These are phyloP conservation scores for Candida montana DNA, from an alignment of 805 yeast species.

Conservation along the genomic window DNA sequence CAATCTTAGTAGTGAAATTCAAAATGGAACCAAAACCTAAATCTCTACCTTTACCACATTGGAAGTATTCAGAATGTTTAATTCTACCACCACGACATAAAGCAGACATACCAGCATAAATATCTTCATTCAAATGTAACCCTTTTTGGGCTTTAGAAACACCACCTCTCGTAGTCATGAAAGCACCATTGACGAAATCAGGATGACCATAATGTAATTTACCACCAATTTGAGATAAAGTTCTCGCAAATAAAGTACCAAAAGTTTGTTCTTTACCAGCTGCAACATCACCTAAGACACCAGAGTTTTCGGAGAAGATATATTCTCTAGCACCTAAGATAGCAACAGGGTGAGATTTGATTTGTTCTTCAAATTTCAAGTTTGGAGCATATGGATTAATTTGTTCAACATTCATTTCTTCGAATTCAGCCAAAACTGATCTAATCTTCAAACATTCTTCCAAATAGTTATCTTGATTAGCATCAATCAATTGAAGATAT, in stretches of 20 bases:
- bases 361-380: constrained; percentile 51
- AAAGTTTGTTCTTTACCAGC: constrained; percentile 90
- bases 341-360: constrained; percentile 62
- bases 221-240: constrained; percentile 80
- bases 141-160: constrained; percentile 85
- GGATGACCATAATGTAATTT: constrained; percentile 88
- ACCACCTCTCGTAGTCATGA: constrained; percentile 85
- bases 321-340: constrained; percentile 86
- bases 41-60: constrained; percentile 90
- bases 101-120: constrained; percentile 85
- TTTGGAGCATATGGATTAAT: constrained; percentile 75
- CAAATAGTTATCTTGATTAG: constrained; percentile 80
- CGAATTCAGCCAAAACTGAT: constrained; percentile 78
- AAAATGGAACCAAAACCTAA: constrained; percentile 81
- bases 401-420: constrained; percentile 69
- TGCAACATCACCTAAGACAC: constrained; percentile 83
- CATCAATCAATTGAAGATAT: constrained; percentile 78
- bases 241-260: constrained; percentile 80
- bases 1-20: constrained; percentile 83
- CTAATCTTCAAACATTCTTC: constrained; percentile 83
- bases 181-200: constrained; percentile 70
- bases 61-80: constrained; percentile 82
- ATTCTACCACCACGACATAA: constrained; percentile 81
- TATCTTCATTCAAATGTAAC: constrained; percentile 80
- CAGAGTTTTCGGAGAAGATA: constrained; percentile 81